Percentiles rank a stretch among this genome's conserved stretches.
phyloP scores from a whole-genome alignment of 768 basidiomycete species.

The Podaxis sp. region DNA sequence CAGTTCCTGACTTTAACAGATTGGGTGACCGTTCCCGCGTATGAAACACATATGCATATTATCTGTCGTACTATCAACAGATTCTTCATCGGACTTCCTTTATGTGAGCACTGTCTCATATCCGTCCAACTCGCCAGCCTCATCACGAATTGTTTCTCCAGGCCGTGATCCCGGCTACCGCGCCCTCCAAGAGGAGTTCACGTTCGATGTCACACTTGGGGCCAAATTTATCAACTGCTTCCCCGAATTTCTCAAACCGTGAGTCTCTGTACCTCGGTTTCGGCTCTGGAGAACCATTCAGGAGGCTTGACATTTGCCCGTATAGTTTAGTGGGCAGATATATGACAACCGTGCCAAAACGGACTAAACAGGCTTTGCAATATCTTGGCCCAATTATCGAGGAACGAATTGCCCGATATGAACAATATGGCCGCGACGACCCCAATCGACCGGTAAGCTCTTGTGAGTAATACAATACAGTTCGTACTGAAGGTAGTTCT shows the following conservation, averaged over 20 bases:
- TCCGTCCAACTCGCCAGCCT: neutral
- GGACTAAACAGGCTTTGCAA: conserved; percentile 3
- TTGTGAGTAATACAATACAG: no score
- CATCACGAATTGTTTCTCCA: conserved; percentile 13
- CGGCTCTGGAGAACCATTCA: neutral
- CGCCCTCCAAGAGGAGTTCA: conserved; percentile 26
- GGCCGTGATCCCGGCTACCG: conserved; percentile 39
- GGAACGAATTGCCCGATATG: conserved; percentile 13
- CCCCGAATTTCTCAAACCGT: conserved; percentile 33
- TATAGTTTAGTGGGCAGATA: conserved; percentile 14
- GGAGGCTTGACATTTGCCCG: neutral
- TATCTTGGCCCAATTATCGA: conserved; percentile 15
- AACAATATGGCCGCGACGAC: neutral
- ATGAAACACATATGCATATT: conserved; percentile 28
- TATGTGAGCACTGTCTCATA: conserved; percentile 32
- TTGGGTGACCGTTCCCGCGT: conserved; percentile 33
- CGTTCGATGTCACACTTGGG: conserved; percentile 25
- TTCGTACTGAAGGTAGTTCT: neutral
- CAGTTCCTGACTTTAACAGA: conserved; percentile 22
- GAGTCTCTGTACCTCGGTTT: neutral
- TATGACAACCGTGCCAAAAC: conserved; percentile 12
- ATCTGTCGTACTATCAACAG: conserved; percentile 43
- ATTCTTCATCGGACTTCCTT: conserved; percentile 45
- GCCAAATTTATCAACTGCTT: conserved; percentile 22
- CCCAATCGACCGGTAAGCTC: neutral